phyloP scores from a whole-genome alignment of 305 asterid species.

The Fraxinus paxiana region DNA sequence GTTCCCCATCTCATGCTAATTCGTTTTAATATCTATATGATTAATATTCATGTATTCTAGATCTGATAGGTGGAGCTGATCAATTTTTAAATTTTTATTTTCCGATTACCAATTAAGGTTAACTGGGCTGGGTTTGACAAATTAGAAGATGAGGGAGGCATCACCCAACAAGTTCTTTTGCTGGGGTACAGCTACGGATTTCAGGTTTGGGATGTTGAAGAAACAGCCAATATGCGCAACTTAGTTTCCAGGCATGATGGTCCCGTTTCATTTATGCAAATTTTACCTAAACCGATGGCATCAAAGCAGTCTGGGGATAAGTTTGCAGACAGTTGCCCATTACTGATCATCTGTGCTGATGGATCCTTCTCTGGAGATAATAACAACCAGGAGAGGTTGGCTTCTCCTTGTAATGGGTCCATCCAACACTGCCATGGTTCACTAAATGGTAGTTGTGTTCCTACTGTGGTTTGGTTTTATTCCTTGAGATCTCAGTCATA shows the following conservation, averaged over 20 bases:
- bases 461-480: constrained; percentile 83
- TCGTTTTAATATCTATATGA: neutral
- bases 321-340: constrained; percentile 60
- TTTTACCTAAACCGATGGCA: constrained; percentile 42
- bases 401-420: constrained; percentile 40
- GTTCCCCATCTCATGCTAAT: neutral
- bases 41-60: neutral
- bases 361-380: constrained; percentile 64
- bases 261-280: constrained; percentile 77
- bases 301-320: constrained; percentile 39
- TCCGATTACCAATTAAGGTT: constrained; percentile 40
- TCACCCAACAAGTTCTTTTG: constrained; percentile 40
- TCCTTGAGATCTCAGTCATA: constrained; percentile 75
- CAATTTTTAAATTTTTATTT: neutral
- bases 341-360: constrained; percentile 75
- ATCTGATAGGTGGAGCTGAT: neutral
- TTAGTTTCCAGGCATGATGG: constrained; percentile 87
- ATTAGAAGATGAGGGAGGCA: constrained; percentile 41
- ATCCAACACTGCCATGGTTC: constrained; percentile 41
- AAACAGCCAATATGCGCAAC: constrained; percentile 62
- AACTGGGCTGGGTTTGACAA: constrained; percentile 88
- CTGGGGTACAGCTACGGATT: constrained; percentile 71
- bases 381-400: constrained; percentile 41
- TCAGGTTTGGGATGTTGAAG: constrained; percentile 96
- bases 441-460: constrained; percentile 40